Conservation (phyloP, 139 green algal species). For the Volvox reticuliferus region DNA sequence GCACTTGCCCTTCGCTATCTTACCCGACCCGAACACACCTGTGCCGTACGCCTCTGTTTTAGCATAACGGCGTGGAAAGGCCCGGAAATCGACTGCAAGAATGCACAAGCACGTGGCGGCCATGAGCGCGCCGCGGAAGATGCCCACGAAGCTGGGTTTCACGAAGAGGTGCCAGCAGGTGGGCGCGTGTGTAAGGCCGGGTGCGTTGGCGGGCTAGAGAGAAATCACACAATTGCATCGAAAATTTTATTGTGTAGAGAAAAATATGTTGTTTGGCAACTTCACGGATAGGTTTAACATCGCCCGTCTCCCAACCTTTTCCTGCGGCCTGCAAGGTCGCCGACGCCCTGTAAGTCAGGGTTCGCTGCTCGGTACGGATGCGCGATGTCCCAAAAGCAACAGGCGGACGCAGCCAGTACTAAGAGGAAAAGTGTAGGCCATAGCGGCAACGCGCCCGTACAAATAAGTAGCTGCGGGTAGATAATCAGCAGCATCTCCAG, state of each 20-base stretch:
- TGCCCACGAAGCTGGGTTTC: slow-evolving; percentile 63
- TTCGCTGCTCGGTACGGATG: too few relatives aligned
- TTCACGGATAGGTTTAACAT: not conserved
- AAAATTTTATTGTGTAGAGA: not conserved
- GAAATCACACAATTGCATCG: not conserved
- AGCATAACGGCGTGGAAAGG: slow-evolving; percentile 83
- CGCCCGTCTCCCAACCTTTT: not conserved
- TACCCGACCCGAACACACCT: slow-evolving; percentile 11
- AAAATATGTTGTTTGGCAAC: not conserved
- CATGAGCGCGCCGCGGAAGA: slow-evolving; percentile 82
- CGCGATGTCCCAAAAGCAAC: not conserved
- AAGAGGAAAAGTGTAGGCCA: not conserved
- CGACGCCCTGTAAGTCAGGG: not conserved
- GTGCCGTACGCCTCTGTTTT: slow-evolving; percentile 86
- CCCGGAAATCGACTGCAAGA: slow-evolving; percentile 92
- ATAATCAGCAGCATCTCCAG: slow-evolving; percentile 48
- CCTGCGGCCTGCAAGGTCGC: not conserved
- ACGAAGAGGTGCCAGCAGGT: too few relatives aligned
- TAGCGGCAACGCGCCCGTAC: slow-evolving; percentile 19
- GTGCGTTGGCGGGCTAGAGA: not conserved
- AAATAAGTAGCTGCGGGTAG: slow-evolving; percentile 3
- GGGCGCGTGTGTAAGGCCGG: too few relatives aligned
- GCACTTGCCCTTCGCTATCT: not conserved
- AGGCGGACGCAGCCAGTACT: not conserved
- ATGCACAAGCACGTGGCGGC: slow-evolving; percentile 86